Evolutionary conservation across 805 yeast genomes (phyloP).

Genomic region (Candida verbasci): DNA sequence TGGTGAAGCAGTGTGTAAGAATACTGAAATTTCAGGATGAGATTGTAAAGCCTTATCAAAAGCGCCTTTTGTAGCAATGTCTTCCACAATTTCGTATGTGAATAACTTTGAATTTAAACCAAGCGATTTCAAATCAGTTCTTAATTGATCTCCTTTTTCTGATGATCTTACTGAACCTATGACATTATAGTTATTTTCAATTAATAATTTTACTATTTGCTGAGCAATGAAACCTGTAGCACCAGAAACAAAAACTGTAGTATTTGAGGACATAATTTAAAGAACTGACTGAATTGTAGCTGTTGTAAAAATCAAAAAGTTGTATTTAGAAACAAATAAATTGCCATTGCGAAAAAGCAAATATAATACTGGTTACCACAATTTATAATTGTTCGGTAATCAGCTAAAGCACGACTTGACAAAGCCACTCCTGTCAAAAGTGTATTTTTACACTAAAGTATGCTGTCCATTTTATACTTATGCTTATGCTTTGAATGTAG

Average conservation of each 20-base stretch:
- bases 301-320: too few species aligned
- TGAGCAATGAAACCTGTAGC: conserved; percentile 54
- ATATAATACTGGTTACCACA: too few species aligned
- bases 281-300: too few species aligned
- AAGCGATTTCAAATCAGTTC: conserved; percentile 10
- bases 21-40: conserved; percentile 37
- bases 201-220: conserved; percentile 41
- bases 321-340: too few species aligned
- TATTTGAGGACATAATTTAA: too few species aligned
- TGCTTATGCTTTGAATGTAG: too few species aligned
- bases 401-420: too few species aligned
- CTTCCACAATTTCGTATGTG: conserved; percentile 26
- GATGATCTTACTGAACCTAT: conserved; percentile 49
- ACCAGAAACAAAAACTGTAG: conserved; percentile 46
- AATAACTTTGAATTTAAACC: conserved; percentile 8
- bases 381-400: too few species aligned
- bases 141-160: conserved; percentile 39
- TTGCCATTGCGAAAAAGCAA: too few species aligned
- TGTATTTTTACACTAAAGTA: too few species aligned
- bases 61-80: conserved; percentile 33
- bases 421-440: too few species aligned
- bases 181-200: conserved; percentile 39
- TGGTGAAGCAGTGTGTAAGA: conserved; percentile 49
- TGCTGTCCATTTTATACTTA: too few species aligned
- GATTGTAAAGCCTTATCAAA: conserved; percentile 44